Evolutionary conservation across 495 filamentous ascomycete genomes (phyloP).

Genomic region (Lophiotrema nucula): DNA sequence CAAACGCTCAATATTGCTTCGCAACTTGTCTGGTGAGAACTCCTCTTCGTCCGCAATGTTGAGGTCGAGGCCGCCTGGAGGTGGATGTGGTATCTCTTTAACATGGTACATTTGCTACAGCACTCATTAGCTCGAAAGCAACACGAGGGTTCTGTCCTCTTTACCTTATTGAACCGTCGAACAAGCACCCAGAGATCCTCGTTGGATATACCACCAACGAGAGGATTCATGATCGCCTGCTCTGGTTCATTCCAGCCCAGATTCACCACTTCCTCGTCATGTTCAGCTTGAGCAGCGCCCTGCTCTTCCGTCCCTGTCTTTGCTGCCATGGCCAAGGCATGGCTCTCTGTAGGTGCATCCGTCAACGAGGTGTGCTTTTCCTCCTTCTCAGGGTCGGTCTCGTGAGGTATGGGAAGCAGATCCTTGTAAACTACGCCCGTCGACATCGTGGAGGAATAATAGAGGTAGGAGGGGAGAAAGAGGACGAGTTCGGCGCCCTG

Average conservation of each 20-base stretch:
- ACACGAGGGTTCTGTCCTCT: not conserved
- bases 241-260: constrained; percentile 71
- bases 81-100: constrained; percentile 58
- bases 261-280: constrained; percentile 57
- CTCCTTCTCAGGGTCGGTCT: constrained; percentile 28
- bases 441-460: constrained; percentile 21
- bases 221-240: constrained; percentile 55
- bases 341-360: constrained; percentile 40
- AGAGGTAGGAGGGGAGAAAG: not conserved
- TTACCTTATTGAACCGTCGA: constrained; percentile 80
- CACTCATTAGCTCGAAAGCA: not conserved
- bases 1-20: constrained; percentile 75
- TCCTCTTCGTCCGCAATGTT: constrained; percentile 79
- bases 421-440: constrained; percentile 38
- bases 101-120: constrained; percentile 83
- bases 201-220: constrained; percentile 75
- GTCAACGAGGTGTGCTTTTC: constrained; percentile 26
- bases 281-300: constrained; percentile 47
- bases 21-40: constrained; percentile 82
- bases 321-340: constrained; percentile 40
- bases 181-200: constrained; percentile 81
- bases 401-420: constrained; percentile 39
- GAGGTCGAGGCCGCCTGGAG: constrained; percentile 68
- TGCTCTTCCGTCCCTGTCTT: constrained; percentile 38
- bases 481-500: too few relatives aligned